Conservation (phyloP, 2,329 filamentous ascomycete species). For the Trichoderma guizhouense region DNA sequence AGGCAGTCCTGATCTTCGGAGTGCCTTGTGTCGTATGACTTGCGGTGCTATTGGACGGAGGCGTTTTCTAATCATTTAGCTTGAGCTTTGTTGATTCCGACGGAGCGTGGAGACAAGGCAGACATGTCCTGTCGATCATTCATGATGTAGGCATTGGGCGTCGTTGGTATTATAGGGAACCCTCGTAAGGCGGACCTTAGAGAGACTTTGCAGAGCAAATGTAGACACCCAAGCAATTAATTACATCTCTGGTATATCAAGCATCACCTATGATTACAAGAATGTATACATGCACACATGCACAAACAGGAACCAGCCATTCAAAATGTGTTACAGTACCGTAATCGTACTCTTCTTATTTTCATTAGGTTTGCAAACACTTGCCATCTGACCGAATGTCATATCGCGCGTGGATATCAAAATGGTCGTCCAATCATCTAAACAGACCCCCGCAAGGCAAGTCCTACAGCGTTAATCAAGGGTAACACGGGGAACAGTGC, state of each 20-base stretch:
- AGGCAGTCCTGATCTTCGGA: background rate
- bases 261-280: too few species aligned
- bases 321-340: slow-evolving; percentile 21
- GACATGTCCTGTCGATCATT: background rate
- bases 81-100: background rate
- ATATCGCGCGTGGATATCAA: slow-evolving; percentile 39
- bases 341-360: slow-evolving; percentile 31
- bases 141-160: background rate
- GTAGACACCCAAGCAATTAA: background rate
- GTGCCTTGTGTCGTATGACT: background rate
- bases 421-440: slow-evolving; percentile 34
- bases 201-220: background rate
- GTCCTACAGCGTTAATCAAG: slow-evolving; percentile 16
- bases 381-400: slow-evolving; percentile 29
- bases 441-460: slow-evolving; percentile 26
- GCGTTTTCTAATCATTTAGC: background rate
- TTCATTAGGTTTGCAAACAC: slow-evolving; percentile 30
- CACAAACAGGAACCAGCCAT: background rate
- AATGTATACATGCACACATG: background rate
- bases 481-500: slow-evolving; percentile 10
- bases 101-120: background rate
- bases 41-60: background rate
- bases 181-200: background rate
- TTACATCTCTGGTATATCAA: background rate
- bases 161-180: background rate